Evolutionary conservation across 2,329 filamentous ascomycete species (phyloP).

Genomic region (Botrytis byssoidea): DNA sequence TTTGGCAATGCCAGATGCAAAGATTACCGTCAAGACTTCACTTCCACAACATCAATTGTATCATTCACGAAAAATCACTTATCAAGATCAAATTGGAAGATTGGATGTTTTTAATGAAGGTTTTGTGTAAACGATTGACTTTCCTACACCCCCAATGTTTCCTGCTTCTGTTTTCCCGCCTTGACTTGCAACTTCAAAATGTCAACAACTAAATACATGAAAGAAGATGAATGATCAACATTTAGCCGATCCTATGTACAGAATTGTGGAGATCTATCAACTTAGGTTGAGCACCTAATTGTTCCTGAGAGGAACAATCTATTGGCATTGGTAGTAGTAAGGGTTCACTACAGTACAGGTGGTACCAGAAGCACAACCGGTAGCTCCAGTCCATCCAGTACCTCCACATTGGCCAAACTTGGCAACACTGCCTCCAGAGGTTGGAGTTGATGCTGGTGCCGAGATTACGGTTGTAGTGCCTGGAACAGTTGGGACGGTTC

Average conservation of each 20-base stretch:
- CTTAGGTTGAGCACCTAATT: background rate
- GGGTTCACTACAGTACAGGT: constrained; percentile 28
- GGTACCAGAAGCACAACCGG: constrained; percentile 21
- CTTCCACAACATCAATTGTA: background rate
- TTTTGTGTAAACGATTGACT: constrained; percentile 10
- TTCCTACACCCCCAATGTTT: background rate
- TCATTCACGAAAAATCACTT: background rate
- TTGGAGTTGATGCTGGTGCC: background rate
- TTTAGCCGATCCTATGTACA: constrained; percentile 20
- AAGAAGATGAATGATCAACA: constrained; percentile 11
- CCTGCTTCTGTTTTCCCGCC: background rate
- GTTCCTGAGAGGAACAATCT: background rate
- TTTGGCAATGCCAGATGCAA: background rate
- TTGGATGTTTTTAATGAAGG: background rate
- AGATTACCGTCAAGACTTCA: background rate
- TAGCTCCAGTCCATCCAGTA: constrained; percentile 26
- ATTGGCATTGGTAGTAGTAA: constrained; percentile 30
- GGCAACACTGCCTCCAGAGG: constrained; percentile 13
- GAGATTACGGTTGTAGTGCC: background rate
- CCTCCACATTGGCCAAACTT: constrained; percentile 33
- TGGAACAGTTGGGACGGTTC: constrained; percentile 5
- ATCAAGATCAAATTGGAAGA: background rate
- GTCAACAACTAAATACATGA: constrained; percentile 18
- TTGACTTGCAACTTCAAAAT: background rate
- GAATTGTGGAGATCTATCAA: background rate